Evolutionary conservation across 176 grass and related monocot species (phyloP), one percentile per base, ranked within the genome.

Genomic region (Musa beccarii): DNA sequence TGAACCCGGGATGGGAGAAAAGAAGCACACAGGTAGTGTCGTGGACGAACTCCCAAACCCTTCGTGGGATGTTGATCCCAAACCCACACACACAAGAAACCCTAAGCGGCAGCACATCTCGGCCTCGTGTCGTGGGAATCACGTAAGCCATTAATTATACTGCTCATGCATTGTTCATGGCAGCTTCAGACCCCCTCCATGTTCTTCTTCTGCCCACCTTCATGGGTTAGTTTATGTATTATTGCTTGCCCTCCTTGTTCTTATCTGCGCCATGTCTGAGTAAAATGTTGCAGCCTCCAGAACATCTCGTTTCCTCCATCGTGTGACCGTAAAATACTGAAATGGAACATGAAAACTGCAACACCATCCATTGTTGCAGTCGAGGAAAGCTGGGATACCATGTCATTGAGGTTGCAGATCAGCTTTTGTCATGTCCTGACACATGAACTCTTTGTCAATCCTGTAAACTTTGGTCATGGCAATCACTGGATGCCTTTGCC

Each of bases 11-110:
- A 51, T 51, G 43, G 68, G 34, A 70, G 29, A 70, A 70, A 70
- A 51, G 43, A 61, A 70, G 51, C 34, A 51, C 16, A 70, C 15
- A 70, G 68, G 43, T 70, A n/a, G 68, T 70, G 68, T 51, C 68
- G 68, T 70, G 68, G 51, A 70, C 43, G 68, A 70, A 51, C 68
- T 51, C 68, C 49, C 68, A 70, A 70, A 51, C 26, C 68, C 13
- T 16, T 70, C 21, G 8, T 70, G 49, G 13, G 34, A 70, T 50
- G 68, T 51, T 51, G 68, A 70, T 70, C 43, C 25, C 68, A 51
- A 51, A 70, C n/a, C 49, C 68, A 70, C 68, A 11, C 22, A 56
- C 53, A 56, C 52, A 53, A 74, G 72, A 55, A 56, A 55, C 23
- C 26, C 23, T 54, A 21, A 53, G 50, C 68, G 53, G 21, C 23